Evolutionary conservation across 228 moss, liverwort and hornwort genomes (phyloP).

Genomic region (Sphagnum magellanicum): DNA sequence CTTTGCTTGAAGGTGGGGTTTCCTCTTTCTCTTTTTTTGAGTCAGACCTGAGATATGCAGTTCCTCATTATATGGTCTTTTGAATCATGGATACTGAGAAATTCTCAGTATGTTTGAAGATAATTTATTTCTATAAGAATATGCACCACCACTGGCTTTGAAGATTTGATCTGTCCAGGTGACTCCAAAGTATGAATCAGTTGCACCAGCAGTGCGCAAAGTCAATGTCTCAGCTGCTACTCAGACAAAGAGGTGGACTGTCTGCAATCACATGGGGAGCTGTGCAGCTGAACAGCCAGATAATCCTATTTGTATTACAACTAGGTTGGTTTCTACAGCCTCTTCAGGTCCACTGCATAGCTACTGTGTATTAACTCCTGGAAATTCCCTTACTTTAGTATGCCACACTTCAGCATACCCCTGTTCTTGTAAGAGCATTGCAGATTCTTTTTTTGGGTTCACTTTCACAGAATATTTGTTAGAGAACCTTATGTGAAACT

Average conservation of each 20-base stretch:
- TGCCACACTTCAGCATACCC: no score
- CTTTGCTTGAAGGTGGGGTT: no score
- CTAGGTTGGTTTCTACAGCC: slow-evolving; percentile 15
- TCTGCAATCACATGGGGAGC: slow-evolving; percentile 15
- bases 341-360: background rate
- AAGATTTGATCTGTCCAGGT: slow-evolving; percentile 8
- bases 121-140: no score
- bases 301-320: slow-evolving; percentile 3
- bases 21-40: no score
- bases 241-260: slow-evolving; percentile 22
- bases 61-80: no score
- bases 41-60: no score
- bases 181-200: slow-evolving; percentile 4
- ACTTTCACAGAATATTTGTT: no score
- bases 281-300: slow-evolving; percentile 7
- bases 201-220: slow-evolving; percentile 8
- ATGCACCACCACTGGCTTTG: no score
- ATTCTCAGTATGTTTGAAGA: no score
- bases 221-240: slow-evolving; percentile 23
- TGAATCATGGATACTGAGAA: no score
- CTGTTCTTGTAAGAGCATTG: no score
- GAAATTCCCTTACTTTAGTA: background rate
- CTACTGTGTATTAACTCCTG: background rate
- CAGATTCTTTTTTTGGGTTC: no score
- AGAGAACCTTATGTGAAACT: background rate